These are phyloP conservation scores for Botrytis pseudocinerea DNA, from an alignment of 2,329 filamentous ascomycete species.

Conservation along the genomic window DNA sequence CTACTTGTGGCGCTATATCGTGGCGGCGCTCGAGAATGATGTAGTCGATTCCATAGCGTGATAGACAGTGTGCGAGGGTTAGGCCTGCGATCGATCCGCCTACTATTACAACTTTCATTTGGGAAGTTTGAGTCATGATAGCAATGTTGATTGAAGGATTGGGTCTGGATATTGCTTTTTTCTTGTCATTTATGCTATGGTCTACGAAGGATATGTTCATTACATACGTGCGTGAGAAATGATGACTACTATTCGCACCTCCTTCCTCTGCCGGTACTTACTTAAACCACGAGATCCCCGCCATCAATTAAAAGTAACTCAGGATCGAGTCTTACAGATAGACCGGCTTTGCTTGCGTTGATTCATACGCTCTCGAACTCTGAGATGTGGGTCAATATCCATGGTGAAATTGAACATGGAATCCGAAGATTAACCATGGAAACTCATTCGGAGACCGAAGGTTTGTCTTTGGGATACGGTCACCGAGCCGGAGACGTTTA, in stretches of 20 bases:
- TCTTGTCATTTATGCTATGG: not conserved
- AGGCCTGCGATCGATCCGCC: conserved; percentile 34
- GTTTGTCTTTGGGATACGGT: not conserved
- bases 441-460: conserved; percentile 4
- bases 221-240: not conserved
- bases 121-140: not conserved
- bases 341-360: not conserved
- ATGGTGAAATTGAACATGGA: not conserved
- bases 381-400: not conserved
- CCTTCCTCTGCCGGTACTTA: not conserved
- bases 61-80: conserved; percentile 32
- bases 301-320: not conserved
- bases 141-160: not conserved
- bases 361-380: not conserved
- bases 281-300: not conserved
- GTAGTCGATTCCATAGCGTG: conserved; percentile 31
- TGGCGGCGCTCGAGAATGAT: conserved; percentile 33
- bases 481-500: not conserved
- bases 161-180: not conserved
- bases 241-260: not conserved
- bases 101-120: conserved; percentile 32
- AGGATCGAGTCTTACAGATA: not conserved
- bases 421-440: conserved; percentile 8
- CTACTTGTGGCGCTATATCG: conserved; percentile 30
- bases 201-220: not conserved